Evolutionary conservation across 805 yeast genomes (phyloP).

Genomic region (Ogataea zsoltii): DNA sequence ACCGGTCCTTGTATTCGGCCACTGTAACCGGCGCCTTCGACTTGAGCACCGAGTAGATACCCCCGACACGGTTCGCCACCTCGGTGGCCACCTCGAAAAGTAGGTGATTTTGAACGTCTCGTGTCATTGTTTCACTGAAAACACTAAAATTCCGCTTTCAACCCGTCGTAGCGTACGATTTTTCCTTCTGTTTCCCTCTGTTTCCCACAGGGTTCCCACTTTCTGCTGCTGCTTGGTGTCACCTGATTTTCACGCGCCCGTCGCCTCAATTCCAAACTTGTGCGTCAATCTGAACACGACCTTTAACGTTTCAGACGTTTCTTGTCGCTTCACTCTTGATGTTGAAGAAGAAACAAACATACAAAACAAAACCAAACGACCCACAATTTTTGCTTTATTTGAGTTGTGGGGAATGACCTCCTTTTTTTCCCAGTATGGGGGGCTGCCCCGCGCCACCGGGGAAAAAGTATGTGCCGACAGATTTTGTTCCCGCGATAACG

Average conservation of each 20-base stretch:
- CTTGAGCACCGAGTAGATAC: slow-evolving; percentile 93
- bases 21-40: slow-evolving; percentile 96
- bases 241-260: not conserved
- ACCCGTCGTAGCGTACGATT: too few relatives aligned
- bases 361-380: slow-evolving; percentile 2
- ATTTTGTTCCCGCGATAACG: slow-evolving; percentile 1
- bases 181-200: not conserved
- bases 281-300: too few relatives aligned
- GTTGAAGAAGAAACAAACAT: not conserved
- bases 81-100: slow-evolving; percentile 95
- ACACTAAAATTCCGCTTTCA: not conserved
- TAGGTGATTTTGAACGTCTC: slow-evolving; percentile 86
- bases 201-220: not conserved
- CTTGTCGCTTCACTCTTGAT: not conserved
- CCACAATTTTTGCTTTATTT: not conserved
- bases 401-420: slow-evolving; percentile 5
- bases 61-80: slow-evolving; percentile 97
- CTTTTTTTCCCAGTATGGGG: not conserved
- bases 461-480: not conserved
- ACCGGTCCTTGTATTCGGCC: slow-evolving; percentile 86
- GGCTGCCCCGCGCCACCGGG: not conserved
- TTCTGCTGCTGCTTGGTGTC: not conserved
- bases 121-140: slow-evolving; percentile 46
- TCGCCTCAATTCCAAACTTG: not conserved
- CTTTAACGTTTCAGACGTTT: too few relatives aligned